These are phyloP conservation scores for Lipomyces yamadae DNA, from an alignment of 805 yeast species.

Conservation along the genomic window DNA sequence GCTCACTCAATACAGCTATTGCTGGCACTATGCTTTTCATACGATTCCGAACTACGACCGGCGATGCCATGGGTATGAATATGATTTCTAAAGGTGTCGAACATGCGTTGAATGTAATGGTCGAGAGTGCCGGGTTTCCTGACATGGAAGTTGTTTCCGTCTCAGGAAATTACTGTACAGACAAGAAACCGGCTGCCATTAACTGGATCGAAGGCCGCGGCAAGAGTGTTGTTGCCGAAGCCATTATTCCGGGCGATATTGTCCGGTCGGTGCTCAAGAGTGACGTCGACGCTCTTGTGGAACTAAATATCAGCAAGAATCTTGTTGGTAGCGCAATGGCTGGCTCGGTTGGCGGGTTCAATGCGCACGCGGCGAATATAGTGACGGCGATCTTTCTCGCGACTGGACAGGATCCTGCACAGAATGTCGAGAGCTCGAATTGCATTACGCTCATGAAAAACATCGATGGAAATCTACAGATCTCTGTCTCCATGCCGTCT, in stretches of 20 bases:
- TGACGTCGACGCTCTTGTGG: slow-evolving; percentile 89
- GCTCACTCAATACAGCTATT: slow-evolving; percentile 85
- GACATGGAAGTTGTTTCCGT: slow-evolving; percentile 93
- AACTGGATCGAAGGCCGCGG: slow-evolving; percentile 99
- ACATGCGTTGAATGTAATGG: slow-evolving; percentile 79
- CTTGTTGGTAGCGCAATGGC: slow-evolving; percentile 98
- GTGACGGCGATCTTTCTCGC: slow-evolving; percentile 95
- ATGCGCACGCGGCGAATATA: slow-evolving; percentile 96
- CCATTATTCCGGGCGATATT: slow-evolving; percentile 79
- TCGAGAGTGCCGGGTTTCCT: slow-evolving; percentile 84
- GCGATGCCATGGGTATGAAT: slow-evolving; percentile 99
- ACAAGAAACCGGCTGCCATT: slow-evolving; percentile 96
- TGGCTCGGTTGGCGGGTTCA: slow-evolving; percentile 96
- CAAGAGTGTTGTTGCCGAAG: slow-evolving; percentile 96
- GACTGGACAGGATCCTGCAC: slow-evolving; percentile 98
- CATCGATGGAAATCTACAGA: slow-evolving; percentile 74
- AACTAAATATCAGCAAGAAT: slow-evolving; percentile 85
- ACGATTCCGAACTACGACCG: slow-evolving; percentile 97
- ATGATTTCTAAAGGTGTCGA: slow-evolving; percentile 99
- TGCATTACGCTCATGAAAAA: slow-evolving; percentile 96
- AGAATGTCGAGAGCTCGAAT: slow-evolving; percentile 91
- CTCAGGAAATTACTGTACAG: slow-evolving; percentile 97
- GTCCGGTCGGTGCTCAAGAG: slow-evolving; percentile 86
- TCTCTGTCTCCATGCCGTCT: slow-evolving; percentile 98
- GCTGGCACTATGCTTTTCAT: slow-evolving; percentile 90